Conservation (phyloP, 805 yeast species). For the Candida succiphila region DNA sequence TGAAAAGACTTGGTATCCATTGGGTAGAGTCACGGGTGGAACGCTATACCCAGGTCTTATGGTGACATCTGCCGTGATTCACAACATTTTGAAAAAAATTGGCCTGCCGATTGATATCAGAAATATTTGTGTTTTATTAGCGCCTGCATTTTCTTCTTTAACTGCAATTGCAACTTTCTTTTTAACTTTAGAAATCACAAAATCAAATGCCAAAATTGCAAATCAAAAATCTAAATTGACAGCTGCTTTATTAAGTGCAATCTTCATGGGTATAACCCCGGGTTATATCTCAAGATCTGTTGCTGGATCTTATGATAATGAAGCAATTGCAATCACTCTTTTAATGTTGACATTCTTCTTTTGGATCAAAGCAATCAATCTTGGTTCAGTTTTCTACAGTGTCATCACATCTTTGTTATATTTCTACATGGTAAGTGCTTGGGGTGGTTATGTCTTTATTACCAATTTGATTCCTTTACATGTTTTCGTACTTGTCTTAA, state of each 20-base stretch:
- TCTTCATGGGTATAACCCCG: slow-evolving; percentile 95
- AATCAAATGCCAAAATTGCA: slow-evolving; percentile 26
- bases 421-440: slow-evolving; percentile 98
- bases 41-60: slow-evolving; percentile 95
- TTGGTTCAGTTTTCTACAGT: slow-evolving; percentile 82
- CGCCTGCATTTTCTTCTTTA: slow-evolving; percentile 91
- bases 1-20: slow-evolving; percentile 97
- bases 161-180: slow-evolving; percentile 87
- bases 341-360: slow-evolving; percentile 91
- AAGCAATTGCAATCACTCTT: slow-evolving; percentile 94
- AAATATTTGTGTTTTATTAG: slow-evolving; percentile 89
- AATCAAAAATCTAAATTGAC: slow-evolving; percentile 23
- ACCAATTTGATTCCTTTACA: slow-evolving; percentile 96
- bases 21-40: slow-evolving; percentile 98
- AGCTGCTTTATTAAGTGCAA: slow-evolving; percentile 88
- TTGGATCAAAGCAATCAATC: slow-evolving; percentile 91
- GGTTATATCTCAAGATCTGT: slow-evolving; percentile 98
- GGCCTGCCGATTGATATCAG: slow-evolving; percentile 89
- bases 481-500: slow-evolving; percentile 76
- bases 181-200: slow-evolving; percentile 84
- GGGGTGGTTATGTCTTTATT: slow-evolving; percentile 99
- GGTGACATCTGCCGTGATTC: slow-evolving; percentile 93
- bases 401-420: slow-evolving; percentile 78
- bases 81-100: slow-evolving; percentile 54
- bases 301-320: slow-evolving; percentile 98